phyloP scores from a whole-genome alignment of 2,329 filamentous ascomycete species.

The Aspergillus arachidicola region DNA sequence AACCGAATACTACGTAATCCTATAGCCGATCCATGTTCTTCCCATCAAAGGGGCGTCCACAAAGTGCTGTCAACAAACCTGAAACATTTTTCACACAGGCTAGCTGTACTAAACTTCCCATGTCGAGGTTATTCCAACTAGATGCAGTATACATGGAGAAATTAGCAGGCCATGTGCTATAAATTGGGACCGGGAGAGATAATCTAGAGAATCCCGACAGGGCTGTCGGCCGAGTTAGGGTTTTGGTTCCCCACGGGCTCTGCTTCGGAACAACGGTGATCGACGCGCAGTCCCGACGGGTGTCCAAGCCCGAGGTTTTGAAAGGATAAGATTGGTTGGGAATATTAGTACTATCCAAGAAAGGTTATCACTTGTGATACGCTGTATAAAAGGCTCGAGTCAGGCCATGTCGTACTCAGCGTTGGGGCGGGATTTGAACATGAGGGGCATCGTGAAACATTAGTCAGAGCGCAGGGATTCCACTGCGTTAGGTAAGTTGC shows the following conservation, averaged over 20 bases:
- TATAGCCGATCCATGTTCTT: neutral
- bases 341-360: neutral
- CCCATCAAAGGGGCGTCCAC: too few species aligned
- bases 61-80: neutral
- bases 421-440: neutral
- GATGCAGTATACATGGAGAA: neutral
- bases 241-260: constrained; percentile 1
- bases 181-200: neutral
- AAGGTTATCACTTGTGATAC: neutral
- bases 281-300: neutral
- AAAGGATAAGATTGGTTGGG: neutral
- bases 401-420: neutral
- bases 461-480: neutral
- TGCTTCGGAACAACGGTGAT: neutral
- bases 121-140: neutral
- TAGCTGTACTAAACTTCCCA: neutral
- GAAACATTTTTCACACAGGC: neutral
- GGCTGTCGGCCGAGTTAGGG: constrained; percentile 3
- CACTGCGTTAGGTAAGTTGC: neutral
- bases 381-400: neutral
- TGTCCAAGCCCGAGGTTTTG: neutral
- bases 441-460: neutral
- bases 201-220: neutral
- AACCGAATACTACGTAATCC: neutral
- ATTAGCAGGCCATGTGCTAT: neutral